A percentile compares a stretch with the other conserved stretches of the same genome.
Evolutionary conservation across 257 asterid genomes (phyloP).

Genomic region (Solanum sejunctum): DNA sequence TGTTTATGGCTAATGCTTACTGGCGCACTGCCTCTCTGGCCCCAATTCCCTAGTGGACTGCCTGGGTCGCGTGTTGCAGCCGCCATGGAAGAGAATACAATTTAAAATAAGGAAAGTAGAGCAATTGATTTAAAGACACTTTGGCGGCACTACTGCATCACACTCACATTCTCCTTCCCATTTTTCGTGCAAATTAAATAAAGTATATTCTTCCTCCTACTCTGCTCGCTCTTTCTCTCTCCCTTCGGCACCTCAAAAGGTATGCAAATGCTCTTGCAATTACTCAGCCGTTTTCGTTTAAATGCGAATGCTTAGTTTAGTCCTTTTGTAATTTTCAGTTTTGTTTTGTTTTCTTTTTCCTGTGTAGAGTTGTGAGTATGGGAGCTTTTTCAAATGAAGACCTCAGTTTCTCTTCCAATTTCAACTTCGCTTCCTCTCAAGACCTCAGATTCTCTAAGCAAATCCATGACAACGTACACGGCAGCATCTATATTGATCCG

Average conservation of each 20-base stretch:
- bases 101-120: neutral
- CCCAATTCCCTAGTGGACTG: neutral
- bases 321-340: neutral
- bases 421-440: conserved; percentile 25
- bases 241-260: conserved; percentile 12
- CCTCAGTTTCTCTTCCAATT: conserved; percentile 13
- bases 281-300: neutral
- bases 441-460: conserved; percentile 61
- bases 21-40: neutral
- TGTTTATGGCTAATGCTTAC: neutral
- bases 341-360: neutral
- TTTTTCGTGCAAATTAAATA: neutral
- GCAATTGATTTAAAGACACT: neutral
- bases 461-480: conserved; percentile 81
- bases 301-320: neutral
- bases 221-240: neutral
- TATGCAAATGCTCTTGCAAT: conserved; percentile 1
- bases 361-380: conserved; percentile 25
- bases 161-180: neutral
- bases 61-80: neutral
- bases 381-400: conserved; percentile 35
- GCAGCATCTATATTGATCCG: conserved; percentile 68
- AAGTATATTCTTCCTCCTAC: neutral
- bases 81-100: neutral
- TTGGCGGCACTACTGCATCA: conserved; percentile 15